Base-by-base conservation (phyloP, 768 basidiomycete species). In the Pisolithus tinctorius region DNA sequence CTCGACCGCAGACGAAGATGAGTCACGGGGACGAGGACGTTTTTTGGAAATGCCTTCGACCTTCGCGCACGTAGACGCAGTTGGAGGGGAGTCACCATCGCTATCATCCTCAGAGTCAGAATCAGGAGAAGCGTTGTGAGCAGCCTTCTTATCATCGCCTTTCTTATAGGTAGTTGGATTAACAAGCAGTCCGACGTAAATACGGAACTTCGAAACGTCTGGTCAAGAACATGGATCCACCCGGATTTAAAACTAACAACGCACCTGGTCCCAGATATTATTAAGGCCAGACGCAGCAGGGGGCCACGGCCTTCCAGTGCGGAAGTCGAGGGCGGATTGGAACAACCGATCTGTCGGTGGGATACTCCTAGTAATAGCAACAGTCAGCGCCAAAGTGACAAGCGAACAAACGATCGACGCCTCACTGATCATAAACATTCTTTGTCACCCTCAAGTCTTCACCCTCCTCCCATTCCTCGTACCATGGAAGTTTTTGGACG, bases 381-480 rank as follows among this genome's bases (percentile, higher is more conserved):
- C 39, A 2, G 13, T 44, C 27, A n/a, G 25, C 44, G 58, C 30
- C 48, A 37, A 37, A 48, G 27, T 6, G 23, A 17, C 30, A 11
- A 11, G 27, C 48, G 34, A 6, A 26, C 17, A 23, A 45, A 31
- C 23, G 27, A 36, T 17, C 7, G 14, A 70, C 37, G 60, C 20
- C 82, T 58, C 55, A 86, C 85, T 69, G 63, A 60, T 86, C 72
- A 51, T 77, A 78, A 34, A 65, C 69, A 39, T 66, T 67, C 27
- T 60, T 67, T 4, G 62, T 67, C 37, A 70, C 64, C 52, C 80
- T 70, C 30, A 74, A 65, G 45, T 72, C 65, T 62, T 88, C 86
- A 3, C 69, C 71, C 39, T 83, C 79, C 46, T 77, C 77, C 88
- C 88, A 90, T n/a, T 79, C 69, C 53, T 86, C 80, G 70, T 76